These are phyloP conservation scores for Russula ochroleuca DNA, from an alignment of 768 basidiomycete genomes.

Conservation along the genomic window DNA sequence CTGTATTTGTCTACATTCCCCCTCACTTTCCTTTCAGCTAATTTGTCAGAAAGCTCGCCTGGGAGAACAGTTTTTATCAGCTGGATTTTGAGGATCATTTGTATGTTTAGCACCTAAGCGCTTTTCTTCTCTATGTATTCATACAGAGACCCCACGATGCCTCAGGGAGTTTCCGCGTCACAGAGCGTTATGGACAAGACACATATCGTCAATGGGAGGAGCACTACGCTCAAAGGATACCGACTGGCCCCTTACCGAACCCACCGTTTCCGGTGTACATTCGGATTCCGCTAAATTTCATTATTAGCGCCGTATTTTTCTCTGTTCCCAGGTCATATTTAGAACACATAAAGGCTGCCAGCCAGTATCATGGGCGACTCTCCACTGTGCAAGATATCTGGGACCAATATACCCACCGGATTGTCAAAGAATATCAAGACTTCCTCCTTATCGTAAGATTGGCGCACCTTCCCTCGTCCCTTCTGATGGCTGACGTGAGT, in stretches of 20 bases:
- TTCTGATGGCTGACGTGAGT: neutral
- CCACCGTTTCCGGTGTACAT: slow-evolving; percentile 22
- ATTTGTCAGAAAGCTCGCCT: slow-evolving; percentile 35
- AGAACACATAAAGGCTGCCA: slow-evolving; percentile 45
- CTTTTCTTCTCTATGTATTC: neutral
- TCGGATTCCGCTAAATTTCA: slow-evolving; percentile 35
- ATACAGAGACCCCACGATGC: neutral
- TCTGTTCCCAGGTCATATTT: slow-evolving; percentile 51
- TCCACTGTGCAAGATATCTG: slow-evolving; percentile 47
- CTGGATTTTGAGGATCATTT: slow-evolving; percentile 51
- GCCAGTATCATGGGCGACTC: slow-evolving; percentile 49
- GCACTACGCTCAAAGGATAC: slow-evolving; percentile 30
- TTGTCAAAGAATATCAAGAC: slow-evolving; percentile 53
- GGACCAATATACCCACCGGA: slow-evolving; percentile 47
- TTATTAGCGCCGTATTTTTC: slow-evolving; percentile 46
- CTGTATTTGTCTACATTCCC: neutral
- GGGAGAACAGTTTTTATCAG: slow-evolving; percentile 45
- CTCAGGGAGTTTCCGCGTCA: slow-evolving; percentile 43
- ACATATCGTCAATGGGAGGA: slow-evolving; percentile 31
- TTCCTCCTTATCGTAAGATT: slow-evolving; percentile 50
- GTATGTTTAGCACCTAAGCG: slow-evolving; percentile 27
- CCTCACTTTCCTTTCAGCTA: neutral
- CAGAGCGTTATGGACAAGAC: slow-evolving; percentile 43
- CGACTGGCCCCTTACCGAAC: slow-evolving; percentile 17
- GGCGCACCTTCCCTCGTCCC: neutral